phyloP scores from a whole-genome alignment of 805 yeast genomes.

The Ogataea glucozyma region DNA sequence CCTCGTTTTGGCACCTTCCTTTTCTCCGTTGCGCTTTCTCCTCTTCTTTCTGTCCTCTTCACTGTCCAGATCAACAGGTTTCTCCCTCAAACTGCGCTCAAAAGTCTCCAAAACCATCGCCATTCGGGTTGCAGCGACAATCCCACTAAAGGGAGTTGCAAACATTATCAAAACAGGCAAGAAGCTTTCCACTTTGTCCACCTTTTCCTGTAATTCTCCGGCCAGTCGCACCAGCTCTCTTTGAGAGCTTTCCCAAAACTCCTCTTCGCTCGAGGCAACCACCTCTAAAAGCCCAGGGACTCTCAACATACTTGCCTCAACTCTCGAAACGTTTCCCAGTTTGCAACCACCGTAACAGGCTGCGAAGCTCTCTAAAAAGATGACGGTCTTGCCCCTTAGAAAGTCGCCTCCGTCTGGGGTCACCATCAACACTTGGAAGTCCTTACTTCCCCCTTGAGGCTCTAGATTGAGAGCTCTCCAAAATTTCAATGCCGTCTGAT shows the following conservation, averaged over 20 bases:
- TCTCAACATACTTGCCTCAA: conserved; percentile 9
- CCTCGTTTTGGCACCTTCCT: no score
- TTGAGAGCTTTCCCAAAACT: conserved; percentile 33
- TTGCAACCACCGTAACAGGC: conserved; percentile 49
- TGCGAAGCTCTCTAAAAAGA: conserved; percentile 43
- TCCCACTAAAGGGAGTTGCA: conserved; percentile 42
- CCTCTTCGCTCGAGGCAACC: conserved; percentile 17
- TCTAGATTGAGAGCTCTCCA: conserved; percentile 61
- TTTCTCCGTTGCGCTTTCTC: no score
- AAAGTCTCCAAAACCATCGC: conserved; percentile 50
- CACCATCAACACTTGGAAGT: conserved; percentile 53
- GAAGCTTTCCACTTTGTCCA: no score
- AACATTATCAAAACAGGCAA: conserved; percentile 56
- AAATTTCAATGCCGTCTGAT: conserved; percentile 48
- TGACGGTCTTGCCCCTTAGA: conserved; percentile 31
- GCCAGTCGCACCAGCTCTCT: conserved; percentile 14
- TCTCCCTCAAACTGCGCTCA: conserved; percentile 34
- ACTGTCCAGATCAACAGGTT: conserved; percentile 17
- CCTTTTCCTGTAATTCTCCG: conserved; percentile 14
- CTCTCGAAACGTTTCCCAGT: conserved; percentile 41
- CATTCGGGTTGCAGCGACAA: conserved; percentile 49
- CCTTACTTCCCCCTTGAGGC: conserved; percentile 51
- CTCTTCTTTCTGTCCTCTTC: conserved; percentile 31
- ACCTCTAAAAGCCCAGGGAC: conserved; percentile 27
- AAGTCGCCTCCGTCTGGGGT: conserved; percentile 29